Evolutionary conservation across 441 rosid genomes (phyloP).

Genomic region (Euphorbia neoarborescens): DNA sequence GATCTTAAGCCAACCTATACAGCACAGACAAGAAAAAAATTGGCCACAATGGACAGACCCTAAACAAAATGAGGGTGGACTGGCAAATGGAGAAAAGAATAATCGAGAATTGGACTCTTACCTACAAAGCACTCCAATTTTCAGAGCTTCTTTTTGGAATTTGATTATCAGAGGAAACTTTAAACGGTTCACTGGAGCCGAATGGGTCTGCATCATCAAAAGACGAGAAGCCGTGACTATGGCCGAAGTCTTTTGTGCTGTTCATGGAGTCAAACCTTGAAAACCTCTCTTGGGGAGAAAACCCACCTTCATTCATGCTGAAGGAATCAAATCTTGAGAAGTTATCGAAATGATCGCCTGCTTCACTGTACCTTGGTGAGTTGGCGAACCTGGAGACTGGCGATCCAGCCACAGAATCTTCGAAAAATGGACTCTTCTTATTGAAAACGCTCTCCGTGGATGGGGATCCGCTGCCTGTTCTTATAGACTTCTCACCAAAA

Average conservation of each 20-base stretch:
- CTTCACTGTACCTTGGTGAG: conserved; percentile 79
- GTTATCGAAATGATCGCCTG: conserved; percentile 57
- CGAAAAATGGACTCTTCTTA: conserved; percentile 63
- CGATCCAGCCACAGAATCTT: conserved; percentile 84
- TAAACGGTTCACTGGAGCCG: conserved; percentile 84
- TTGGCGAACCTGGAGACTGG: conserved; percentile 73
- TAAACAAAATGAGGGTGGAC: conserved; percentile 10
- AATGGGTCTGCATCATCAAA: conserved; percentile 84
- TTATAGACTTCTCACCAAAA: conserved; percentile 48
- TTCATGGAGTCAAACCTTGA: conserved; percentile 70
- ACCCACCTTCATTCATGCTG: conserved; percentile 51
- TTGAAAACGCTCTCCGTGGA: conserved; percentile 36
- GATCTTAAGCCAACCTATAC: conserved; percentile 27
- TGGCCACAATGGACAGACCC: conserved; percentile 12
- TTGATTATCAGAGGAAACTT: conserved; percentile 57
- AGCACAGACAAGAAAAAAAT: conserved; percentile 17
- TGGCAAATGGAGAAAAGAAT: not conserved
- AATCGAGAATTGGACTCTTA: not conserved
- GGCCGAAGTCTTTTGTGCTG: conserved; percentile 68
- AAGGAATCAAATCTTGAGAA: conserved; percentile 89
- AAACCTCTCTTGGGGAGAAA: conserved; percentile 50
- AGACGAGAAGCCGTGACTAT: conserved; percentile 46
- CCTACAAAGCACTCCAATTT: conserved; percentile 60
- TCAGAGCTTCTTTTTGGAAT: conserved; percentile 54
- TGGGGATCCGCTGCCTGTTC: conserved; percentile 62